A percentile compares a stretch with the other conserved stretches of the same genome.
Evolutionary conservation across 1,284 basidiomycete genomes (phyloP).

Genomic region (Mixia osmundae): DNA sequence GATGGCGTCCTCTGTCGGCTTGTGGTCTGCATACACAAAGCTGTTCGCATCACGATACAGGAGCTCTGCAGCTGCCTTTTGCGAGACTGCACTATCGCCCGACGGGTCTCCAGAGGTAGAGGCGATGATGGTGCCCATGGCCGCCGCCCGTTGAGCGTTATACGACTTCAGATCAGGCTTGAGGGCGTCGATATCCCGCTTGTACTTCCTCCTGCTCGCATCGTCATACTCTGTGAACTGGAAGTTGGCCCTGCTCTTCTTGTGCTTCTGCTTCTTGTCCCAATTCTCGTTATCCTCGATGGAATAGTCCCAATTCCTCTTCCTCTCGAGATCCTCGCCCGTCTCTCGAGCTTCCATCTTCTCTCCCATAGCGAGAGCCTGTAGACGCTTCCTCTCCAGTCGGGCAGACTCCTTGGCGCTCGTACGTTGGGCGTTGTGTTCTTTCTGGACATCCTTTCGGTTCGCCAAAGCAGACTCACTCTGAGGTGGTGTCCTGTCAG

Average conservation of each 20-base stretch:
- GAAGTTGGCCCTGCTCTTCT: conserved; percentile 48
- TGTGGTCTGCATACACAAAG: conserved; percentile 75
- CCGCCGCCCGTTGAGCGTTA: conserved; percentile 61
- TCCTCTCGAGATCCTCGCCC: conserved; percentile 44
- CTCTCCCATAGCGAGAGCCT: conserved; percentile 63
- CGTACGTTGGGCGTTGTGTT: conserved; percentile 47
- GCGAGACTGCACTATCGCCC: conserved; percentile 13
- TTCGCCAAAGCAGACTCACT: conserved; percentile 54
- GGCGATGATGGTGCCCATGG: conserved; percentile 31
- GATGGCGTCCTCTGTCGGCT: conserved; percentile 79
- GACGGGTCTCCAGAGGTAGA: conserved; percentile 12
- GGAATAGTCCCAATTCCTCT: conserved; percentile 79
- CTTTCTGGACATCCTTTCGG: conserved; percentile 54
- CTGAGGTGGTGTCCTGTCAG: conserved; percentile 25
- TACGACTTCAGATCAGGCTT: conserved; percentile 70
- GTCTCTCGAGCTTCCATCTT: conserved; percentile 69
- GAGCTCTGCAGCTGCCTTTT: conserved; percentile 32
- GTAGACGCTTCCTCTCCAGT: conserved; percentile 59
- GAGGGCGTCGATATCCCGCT: conserved; percentile 62
- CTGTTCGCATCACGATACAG: conserved; percentile 77
- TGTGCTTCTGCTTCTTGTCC: conserved; percentile 63
- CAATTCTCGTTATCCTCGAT: conserved; percentile 85
- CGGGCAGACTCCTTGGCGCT: conserved; percentile 51
- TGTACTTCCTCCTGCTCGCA: conserved; percentile 65
- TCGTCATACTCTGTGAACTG: conserved; percentile 74